Evolutionary conservation across 192 early-diverging fungal species (phyloP).

Genomic region (Endogone sp.): DNA sequence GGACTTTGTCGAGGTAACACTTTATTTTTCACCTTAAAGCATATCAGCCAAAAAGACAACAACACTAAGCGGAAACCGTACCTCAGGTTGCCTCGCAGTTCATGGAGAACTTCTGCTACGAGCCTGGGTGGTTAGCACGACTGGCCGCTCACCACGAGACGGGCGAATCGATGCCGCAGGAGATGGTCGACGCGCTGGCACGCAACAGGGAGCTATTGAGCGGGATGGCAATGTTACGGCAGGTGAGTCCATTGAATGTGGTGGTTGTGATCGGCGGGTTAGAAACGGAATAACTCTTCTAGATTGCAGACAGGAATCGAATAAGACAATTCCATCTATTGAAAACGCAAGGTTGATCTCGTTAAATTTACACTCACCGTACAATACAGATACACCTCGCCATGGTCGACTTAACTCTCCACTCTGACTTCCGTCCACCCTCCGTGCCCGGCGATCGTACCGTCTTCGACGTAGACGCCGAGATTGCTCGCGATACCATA

Average conservation of each 20-base stretch:
- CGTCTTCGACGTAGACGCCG: conserved; percentile 51
- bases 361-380: no score
- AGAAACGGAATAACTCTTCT: no score
- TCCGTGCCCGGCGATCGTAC: conserved; percentile 14
- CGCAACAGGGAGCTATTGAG: conserved; percentile 41
- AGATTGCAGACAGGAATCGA: no score
- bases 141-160: conserved; percentile 51
- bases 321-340: no score
- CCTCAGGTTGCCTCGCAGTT: conserved; percentile 55
- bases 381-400: conserved; percentile 48
- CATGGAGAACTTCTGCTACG: conserved; percentile 61
- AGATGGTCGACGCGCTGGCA: conserved; percentile 47
- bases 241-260: conserved; percentile 10
- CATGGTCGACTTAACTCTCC: conserved; percentile 46
- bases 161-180: conserved; percentile 45
- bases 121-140: conserved; percentile 44
- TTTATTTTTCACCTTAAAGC: background rate
- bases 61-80: conserved; percentile 5
- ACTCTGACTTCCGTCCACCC: conserved; percentile 32
- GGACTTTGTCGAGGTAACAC: conserved; percentile 45
- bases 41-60: background rate
- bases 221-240: conserved; percentile 51
- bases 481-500: conserved; percentile 38
- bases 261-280: background rate
- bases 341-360: no score